Evolutionary conservation across 1,284 basidiomycete species (phyloP), one percentile per base, ranked within the genome.

Genomic region (Sphaerobolus stellatus): DNA sequence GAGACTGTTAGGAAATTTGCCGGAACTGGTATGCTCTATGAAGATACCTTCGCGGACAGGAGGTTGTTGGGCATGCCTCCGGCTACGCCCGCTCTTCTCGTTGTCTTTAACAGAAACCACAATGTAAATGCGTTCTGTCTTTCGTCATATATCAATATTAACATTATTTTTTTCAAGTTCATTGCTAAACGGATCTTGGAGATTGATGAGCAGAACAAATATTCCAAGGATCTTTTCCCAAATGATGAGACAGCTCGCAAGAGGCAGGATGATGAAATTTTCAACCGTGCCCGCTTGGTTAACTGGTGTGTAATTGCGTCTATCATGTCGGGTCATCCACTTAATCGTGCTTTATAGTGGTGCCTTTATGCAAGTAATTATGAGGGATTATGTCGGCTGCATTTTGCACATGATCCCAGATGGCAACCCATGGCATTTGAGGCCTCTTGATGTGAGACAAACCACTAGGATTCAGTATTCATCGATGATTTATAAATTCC

Each of bases 1-100:
- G 63, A 80, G 31, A 63, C 64, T 3, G 75, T 91, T n/a, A 75
- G 88, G 46, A 74, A 72, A 53, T 75, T 74, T 52, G 83, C 88
- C 62, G 88, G 88, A 2, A 75, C 79, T 0, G 89, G 90, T 1
- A 74, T 70, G 54, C 74, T 92, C 27, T 80, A 75, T 69, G 75
- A 84, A 20, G 90, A 93, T 63, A 76, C 79, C 0, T 90, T 91
- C 61, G 80, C 86, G 7, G 88, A 90, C 66, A 62, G 64, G 16
- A 48, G 65, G 36, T 52, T 71, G 43, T 59, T 73, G n/a, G 74
- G 82, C 61, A 70, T 82, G 58, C 78, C 80, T 4, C 79, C 81
- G 4, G 71, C 76, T 5, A 69, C 77, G 2, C 73, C 73, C 28
- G 80, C 74, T 5, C 67, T 83, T 22, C 69, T 80, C 2, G 69